Percentiles rank a stretch among this genome's conserved stretches.
Conservation (phyloP, 768 basidiomycete species). For the Rhizopogon roseolus region DNA sequence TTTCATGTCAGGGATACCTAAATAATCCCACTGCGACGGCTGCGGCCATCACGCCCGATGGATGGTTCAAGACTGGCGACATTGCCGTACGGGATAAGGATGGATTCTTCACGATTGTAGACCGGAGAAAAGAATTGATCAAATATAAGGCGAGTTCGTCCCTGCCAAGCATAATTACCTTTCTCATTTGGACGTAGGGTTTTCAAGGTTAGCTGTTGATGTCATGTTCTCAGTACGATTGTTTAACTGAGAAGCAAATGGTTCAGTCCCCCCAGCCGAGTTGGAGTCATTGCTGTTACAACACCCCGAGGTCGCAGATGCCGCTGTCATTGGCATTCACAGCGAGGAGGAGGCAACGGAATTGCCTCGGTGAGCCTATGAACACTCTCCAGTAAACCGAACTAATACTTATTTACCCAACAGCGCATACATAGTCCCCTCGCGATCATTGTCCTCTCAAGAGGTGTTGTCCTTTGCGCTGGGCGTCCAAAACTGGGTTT, state of each 20-base stretch:
- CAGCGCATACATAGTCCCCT: constrained; percentile 56
- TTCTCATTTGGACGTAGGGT: constrained; percentile 36
- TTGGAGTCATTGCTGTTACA: constrained; percentile 72
- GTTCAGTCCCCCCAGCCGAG: constrained; percentile 78
- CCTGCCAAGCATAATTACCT: not conserved
- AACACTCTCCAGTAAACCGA: not conserved
- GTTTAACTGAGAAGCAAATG: not conserved
- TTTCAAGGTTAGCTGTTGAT: constrained; percentile 55
- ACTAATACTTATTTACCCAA: not conserved
- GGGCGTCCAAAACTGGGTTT: constrained; percentile 62
- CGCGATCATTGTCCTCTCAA: constrained; percentile 14
- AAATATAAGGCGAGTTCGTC: constrained; percentile 54
- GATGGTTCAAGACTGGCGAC: constrained; percentile 91
- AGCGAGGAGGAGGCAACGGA: constrained; percentile 71
- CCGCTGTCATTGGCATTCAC: constrained; percentile 75
- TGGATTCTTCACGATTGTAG: constrained; percentile 73
- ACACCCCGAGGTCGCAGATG: constrained; percentile 74
- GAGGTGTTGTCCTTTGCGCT: constrained; percentile 31
- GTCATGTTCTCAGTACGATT: not conserved
- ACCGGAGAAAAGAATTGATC: constrained; percentile 70
- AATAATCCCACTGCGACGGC: constrained; percentile 68
- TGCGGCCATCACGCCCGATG: constrained; percentile 61
- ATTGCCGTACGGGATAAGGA: constrained; percentile 62
- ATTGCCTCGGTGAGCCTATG: constrained; percentile 54
- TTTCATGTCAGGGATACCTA: constrained; percentile 58